Evolutionary conservation across 2,329 filamentous ascomycete genomes (phyloP), one percentile per base, ranked within the genome.

Genomic region (Huntiella savannae): DNA sequence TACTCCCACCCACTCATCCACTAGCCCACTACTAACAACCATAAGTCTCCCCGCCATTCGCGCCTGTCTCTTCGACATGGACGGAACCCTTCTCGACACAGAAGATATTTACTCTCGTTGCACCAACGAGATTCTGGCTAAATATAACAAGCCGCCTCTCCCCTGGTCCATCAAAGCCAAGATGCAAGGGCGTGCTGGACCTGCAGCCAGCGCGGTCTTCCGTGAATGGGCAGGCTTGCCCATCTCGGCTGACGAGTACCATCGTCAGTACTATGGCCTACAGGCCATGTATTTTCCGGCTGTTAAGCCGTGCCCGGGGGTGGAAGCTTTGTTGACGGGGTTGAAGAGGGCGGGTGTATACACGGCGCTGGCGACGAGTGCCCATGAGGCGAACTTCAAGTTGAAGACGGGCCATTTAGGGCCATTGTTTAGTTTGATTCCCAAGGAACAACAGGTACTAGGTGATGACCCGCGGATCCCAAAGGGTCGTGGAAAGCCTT

Each of bases 11-110:
- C 32, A 40, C 13, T 12, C 8, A 39, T 36, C 40, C 13, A 19
- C 5, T n/a, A n/a, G n/a, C 12, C 17, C 19, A 4, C 16, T 28
- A 11, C n/a, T 17, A 42, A 13, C 15, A 17, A 15, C 11, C 10
- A 22, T 3, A 11, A 84, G 80, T 58, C 78, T 86, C 61, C 81
- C 83, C 15, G 77, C 80, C 40, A 71, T 96, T 49, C 75, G 86
- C 54, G 91, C 88, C 54, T 95, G 87, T 62, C 78, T 98, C 53
- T 96, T 98, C 61, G 91, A 98, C 68, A 95, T 96, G 87, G 91
- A 98, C 62, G 91, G 91, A 50, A 79, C 96, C 33, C 75, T 98
- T 15, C 82, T 98, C 58, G 79, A 96, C 63, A 86, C 83, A 33
- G 91, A 96, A 67, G 91, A 96, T 55, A 62, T 77, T 47, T 96